Evolutionary conservation across 352 stramenopile species (phyloP), one percentile per base, ranked within the genome.

Genomic region (Globisporangium uncinulatum): DNA sequence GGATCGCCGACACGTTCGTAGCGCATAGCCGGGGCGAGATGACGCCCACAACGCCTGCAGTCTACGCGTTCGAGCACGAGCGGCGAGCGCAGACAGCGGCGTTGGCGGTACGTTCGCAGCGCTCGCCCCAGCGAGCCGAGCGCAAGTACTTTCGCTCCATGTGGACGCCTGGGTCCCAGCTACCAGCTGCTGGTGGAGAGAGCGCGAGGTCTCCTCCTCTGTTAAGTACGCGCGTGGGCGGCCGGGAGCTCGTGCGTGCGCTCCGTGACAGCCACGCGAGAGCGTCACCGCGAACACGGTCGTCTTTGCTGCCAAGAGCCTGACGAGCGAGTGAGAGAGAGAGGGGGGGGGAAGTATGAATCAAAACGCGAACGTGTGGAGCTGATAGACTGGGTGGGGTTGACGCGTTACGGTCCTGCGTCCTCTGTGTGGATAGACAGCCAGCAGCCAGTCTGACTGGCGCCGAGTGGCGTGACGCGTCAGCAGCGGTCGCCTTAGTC

Each of bases 111-210:
- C 59, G 62, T 10, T 57, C 62, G 3, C 65, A 67, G 31, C 67
- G 65, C 6, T 76, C 70, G 15, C 57, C 76, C 10, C 67, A 76
- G 41, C 63, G 60, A 10, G 55, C 51, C 24, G 59, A 68, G 29
- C 79, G 73, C 57, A 87, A 79, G 43, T 87, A 83, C 53, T 82
- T 87, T 47, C 67, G 62, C 37, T 87, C 76, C 34, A 83, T 87
- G 72, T 87, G 76, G 76, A 74, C 67, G n/a, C n/a, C n/a, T n/a
- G n/a, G n/a, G n/a, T n/a, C n/a, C 19, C 60, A 80, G 46, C 34
- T 63, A 31, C 11, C 41, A 13, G 15, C 41, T 19, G 15, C 11
- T 37, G 32, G 32, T 9, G 32, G 32, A 4, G 32, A 9, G 32
- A 37, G 32, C 32, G 32, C 32, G 32, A 37, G 32, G 8, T 37